A percentile compares a stretch with the other conserved stretches of the same genome.
phyloP scores from a whole-genome alignment of 192 early-diverging fungal species.

The Pilaira anomala region DNA sequence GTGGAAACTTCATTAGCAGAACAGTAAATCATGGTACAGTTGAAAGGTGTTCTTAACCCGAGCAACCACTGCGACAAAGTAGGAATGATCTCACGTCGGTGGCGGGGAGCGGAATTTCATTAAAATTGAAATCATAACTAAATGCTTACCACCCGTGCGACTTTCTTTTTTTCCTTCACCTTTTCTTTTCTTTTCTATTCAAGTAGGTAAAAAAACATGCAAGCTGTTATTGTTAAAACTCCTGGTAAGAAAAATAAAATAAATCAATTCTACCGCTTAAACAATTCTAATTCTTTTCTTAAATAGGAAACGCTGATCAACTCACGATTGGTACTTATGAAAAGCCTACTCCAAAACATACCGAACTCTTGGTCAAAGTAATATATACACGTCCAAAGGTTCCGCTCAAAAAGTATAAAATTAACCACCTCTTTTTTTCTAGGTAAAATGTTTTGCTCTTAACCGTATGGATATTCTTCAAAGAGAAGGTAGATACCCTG shows the following conservation, averaged over 20 bases:
- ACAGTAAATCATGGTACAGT: no score
- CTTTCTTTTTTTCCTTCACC: neutral
- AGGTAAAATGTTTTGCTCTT: conserved; percentile 59
- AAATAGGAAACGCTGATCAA: conserved; percentile 40
- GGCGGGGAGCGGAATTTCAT: no score
- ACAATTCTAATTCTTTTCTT: neutral
- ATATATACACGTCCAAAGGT: neutral
- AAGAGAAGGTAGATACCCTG: conserved; percentile 67
- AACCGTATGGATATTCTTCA: conserved; percentile 81
- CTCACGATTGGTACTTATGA: conserved; percentile 46
- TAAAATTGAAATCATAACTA: no score
- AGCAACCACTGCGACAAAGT: no score
- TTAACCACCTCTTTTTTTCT: neutral
- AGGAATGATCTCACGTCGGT: no score
- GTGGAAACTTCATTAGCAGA: no score
- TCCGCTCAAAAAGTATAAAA: neutral
- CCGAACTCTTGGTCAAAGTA: conserved; percentile 53
- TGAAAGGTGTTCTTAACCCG: no score
- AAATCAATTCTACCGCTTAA: neutral
- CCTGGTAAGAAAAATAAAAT: conserved; percentile 27
- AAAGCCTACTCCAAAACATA: conserved; percentile 38
- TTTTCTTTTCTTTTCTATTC: neutral
- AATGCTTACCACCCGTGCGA: neutral
- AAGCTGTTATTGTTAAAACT: conserved; percentile 47
- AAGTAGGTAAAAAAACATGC: conserved; percentile 33